Percentiles rank a stretch among this genome's conserved stretches.
Conservation (phyloP, 345 rosid genomes). For the Atalantia buxifolia region DNA sequence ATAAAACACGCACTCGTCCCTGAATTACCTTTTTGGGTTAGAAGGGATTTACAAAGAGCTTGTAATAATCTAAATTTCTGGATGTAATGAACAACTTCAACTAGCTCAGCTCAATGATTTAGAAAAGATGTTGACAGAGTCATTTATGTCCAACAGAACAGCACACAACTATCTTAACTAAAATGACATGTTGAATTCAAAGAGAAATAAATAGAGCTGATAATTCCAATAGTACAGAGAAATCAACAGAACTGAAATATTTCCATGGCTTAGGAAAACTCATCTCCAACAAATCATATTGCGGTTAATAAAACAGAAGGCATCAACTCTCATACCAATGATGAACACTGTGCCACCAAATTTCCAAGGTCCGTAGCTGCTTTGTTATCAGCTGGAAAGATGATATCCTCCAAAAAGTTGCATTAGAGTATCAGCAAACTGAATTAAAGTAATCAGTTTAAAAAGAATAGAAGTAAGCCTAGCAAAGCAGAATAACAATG, state of each 20-base stretch:
- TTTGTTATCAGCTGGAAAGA: conserved; percentile 51
- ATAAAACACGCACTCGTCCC: conserved; percentile 76
- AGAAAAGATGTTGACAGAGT: background rate
- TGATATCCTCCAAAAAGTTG: conserved; percentile 45
- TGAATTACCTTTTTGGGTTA: conserved; percentile 34
- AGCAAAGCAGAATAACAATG: conserved; percentile 4
- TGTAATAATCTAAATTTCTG: background rate
- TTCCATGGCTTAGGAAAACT: background rate
- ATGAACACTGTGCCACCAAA: conserved; percentile 57
- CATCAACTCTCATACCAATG: conserved; percentile 51
- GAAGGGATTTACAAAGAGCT: background rate
- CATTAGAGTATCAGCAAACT: conserved; percentile 6
- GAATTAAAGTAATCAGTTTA: background rate
- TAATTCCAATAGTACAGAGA: background rate
- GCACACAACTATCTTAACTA: background rate
- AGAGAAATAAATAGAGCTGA: background rate
- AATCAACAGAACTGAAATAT: background rate
- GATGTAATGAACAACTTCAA: background rate
- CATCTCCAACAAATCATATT: background rate
- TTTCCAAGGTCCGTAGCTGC: conserved; percentile 66
- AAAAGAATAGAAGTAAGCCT: background rate
- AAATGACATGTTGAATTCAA: background rate
- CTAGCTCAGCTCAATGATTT: background rate
- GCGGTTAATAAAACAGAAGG: background rate
- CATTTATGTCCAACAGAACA: background rate